Base-by-base conservation (phyloP, 208 protist genomes). In the Phytomonas francai region DNA sequence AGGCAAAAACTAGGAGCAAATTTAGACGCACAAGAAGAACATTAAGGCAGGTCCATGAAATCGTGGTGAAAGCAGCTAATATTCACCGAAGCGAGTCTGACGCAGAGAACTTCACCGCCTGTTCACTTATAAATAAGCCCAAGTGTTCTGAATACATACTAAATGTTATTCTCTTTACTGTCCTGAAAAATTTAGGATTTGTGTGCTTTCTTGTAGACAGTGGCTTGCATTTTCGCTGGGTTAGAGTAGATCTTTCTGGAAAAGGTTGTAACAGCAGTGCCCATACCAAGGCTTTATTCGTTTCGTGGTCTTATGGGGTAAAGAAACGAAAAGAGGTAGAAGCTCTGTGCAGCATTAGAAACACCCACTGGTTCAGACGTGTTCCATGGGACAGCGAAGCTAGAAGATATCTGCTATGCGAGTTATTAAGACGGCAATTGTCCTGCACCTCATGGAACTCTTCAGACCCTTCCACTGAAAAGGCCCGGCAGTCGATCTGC, bases 61-160 rank as follows among this genome's bases (percentile, higher is more conserved):
- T 64, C 0, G 56, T 82, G 27, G 66, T 72, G 16, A 56, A 71
- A 28, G 62, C 62, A n/a, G 67, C 42, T 30, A 42, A 61, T 22
- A 76, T 75, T 51, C 11, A 39, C 32, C 76, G 78, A 3, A 71
- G 72, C 56, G 78, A 84, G 36, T 63, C 69, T 2, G 39, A 31
- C 2, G 65, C 76, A n/a, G 78, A 82, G 45, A 71, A 89, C 71
- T 84, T 77, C 64, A 77, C 73, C 39, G n/a, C 76, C 28, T 16
- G 76, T 7, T 76, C 70, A 1, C 59, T 89, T 3, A n/a, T 77
- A 5, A 51, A 72, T 39, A 62, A 63, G 25, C 59, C 45, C 25
- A 65, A 72, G 29, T 72, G 73, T 0, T 83, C 81, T 39, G 75
- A 79, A 57, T 76, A 79, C 63, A 33, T 90, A 2, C 71, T 90